Base-by-base conservation (phyloP, 2,329 filamentous ascomycete genomes). In the Monilinia fructicola region DNA sequence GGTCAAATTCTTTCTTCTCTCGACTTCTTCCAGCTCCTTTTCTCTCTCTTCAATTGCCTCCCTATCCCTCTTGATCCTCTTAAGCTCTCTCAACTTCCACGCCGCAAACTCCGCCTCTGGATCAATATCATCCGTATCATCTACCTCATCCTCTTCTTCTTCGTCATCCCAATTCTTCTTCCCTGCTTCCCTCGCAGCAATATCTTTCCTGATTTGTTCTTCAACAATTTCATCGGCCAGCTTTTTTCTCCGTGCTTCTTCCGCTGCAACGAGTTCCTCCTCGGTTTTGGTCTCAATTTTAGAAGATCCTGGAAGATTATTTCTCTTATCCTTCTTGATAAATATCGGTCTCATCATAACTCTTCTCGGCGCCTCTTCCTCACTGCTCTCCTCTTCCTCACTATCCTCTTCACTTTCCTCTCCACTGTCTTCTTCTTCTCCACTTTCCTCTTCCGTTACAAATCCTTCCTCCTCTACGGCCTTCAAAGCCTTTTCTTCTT, bases 21-120 rank as follows among this genome's bases (percentile, higher is more conserved):
- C 95, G 46, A 96, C 84, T 79, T 98, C 94, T 63, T 92, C 95
- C 54, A 90, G 85, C 79, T 97, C 93, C 70, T 86, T 87, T 80
- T 99, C 95, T 44, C 87, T 87, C 70, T 85, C 85, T 76, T 97
- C 92, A 73, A 99, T 93, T 2, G 87, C 87, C 73, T 93, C 88
- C 35, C 95, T 88, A 73, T 95, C 91, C 61, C 95, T 87, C 79
- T 94, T 93, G 71, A 98, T 87, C 11, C 95, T 90, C 78, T 89
- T 90, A 53, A 99, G 83, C 79, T 99, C 95, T 59, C 95, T 89
- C 60, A 99, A 83, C 76, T 94, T 95, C 94, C 95, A 99, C 0
- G 93, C 93, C 9, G 93, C 93, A 69, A 90, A 86, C 78, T 99
- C 95, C 10, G 92, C 93, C 69, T 90, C 93, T 0, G 92, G 91